Evolutionary conservation across 192 early-diverging fungal species (phyloP).

Genomic region (Coemansia sp.): DNA sequence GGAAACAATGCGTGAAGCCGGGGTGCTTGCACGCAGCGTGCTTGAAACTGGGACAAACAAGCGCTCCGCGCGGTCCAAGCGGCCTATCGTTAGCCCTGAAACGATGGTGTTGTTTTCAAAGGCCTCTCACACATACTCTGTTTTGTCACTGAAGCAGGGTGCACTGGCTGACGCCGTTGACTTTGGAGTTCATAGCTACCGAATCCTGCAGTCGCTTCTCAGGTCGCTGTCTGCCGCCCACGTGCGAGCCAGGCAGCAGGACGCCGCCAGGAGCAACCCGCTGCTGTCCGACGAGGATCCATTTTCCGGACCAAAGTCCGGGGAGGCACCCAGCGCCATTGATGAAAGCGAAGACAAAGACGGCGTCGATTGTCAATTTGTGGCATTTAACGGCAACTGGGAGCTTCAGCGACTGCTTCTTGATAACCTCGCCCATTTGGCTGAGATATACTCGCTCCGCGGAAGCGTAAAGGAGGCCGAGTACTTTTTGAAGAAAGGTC

Average conservation of each 20-base stretch:
- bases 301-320: constrained; percentile 10
- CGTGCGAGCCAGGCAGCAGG: constrained; percentile 2
- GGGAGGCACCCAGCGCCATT: not conserved
- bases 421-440: constrained; percentile 26
- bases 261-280: not conserved
- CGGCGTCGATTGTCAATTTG: constrained; percentile 13
- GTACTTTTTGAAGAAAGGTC: constrained; percentile 31
- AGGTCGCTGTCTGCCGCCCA: constrained; percentile 12
- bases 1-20: constrained; percentile 9
- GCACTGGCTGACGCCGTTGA: constrained; percentile 38
- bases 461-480: constrained; percentile 45
- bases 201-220: constrained; percentile 29
- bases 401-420: constrained; percentile 39
- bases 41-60: not conserved
- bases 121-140: constrained; percentile 26
- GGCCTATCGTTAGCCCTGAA: constrained; percentile 8
- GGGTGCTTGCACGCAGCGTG: constrained; percentile 7
- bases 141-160: constrained; percentile 33
- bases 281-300: constrained; percentile 22
- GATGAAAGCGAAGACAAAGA: not conserved
- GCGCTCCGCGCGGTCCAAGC: constrained; percentile 7
- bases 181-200: constrained; percentile 40
- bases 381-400: constrained; percentile 37
- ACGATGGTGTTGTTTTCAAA: constrained; percentile 23
- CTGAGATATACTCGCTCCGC: constrained; percentile 29